Conservation (phyloP, 1,284 basidiomycete genomes). For the Phlebopus sp. region DNA sequence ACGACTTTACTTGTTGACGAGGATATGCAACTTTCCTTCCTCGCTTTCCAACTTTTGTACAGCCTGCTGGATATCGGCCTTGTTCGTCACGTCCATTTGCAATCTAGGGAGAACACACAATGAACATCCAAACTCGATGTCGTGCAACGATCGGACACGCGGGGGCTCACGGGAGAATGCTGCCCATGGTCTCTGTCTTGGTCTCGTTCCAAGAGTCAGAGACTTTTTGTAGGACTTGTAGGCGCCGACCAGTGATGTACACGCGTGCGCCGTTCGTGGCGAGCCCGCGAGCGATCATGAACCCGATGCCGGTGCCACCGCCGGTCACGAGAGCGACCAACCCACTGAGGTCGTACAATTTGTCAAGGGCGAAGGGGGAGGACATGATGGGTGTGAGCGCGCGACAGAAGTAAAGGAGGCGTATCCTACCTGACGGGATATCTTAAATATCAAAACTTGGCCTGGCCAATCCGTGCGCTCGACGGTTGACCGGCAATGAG, state of each 20-base stretch:
- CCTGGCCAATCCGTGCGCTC: no score
- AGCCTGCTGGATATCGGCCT: slow-evolving; percentile 60
- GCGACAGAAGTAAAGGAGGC: neutral
- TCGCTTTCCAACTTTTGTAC: slow-evolving; percentile 37
- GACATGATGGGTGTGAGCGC: slow-evolving; percentile 19
- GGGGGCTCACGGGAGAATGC: slow-evolving; percentile 58
- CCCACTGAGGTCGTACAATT: slow-evolving; percentile 57
- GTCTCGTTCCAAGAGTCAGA: slow-evolving; percentile 45
- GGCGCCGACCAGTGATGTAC: slow-evolving; percentile 72
- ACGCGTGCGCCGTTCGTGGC: slow-evolving; percentile 79
- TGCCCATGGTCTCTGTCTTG: slow-evolving; percentile 39
- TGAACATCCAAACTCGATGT: slow-evolving; percentile 1
- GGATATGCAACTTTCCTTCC: slow-evolving; percentile 72
- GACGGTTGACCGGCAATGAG: no score
- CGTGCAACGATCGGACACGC: slow-evolving; percentile 9
- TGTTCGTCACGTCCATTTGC: slow-evolving; percentile 67
- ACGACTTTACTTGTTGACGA: slow-evolving; percentile 77
- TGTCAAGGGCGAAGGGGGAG: slow-evolving; percentile 31
- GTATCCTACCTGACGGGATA: no score
- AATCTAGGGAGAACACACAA: slow-evolving; percentile 39
- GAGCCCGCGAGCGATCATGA: slow-evolving; percentile 73
- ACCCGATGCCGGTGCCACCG: slow-evolving; percentile 77
- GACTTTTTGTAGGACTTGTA: slow-evolving; percentile 58
- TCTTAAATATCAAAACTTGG: no score
- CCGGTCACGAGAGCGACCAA: slow-evolving; percentile 75